A percentile compares a stretch with the other conserved stretches of the same genome.
Conservation (phyloP, 169 alveolate genomes). For the Plasmodium sp. region DNA sequence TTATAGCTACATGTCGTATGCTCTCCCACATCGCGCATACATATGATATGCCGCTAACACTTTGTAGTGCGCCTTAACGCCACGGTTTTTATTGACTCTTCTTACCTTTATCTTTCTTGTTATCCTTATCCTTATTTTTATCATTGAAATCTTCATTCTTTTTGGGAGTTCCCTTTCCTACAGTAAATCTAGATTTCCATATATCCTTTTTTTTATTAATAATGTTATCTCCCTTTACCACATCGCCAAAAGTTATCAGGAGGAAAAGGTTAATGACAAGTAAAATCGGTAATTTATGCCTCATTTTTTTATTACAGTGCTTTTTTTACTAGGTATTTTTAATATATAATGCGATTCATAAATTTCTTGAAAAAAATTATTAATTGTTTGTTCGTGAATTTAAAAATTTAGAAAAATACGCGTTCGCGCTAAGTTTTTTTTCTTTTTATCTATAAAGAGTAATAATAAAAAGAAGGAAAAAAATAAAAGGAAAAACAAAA, state of each 20-base stretch:
- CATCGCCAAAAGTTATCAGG: slow-evolving; percentile 16
- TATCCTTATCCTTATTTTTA: not conserved
- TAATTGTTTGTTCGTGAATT: not conserved
- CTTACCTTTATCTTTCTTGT: slow-evolving; percentile 16
- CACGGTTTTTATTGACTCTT: not conserved
- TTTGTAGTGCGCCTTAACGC: not conserved
- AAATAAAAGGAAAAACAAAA: too few species aligned
- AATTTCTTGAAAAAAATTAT: not conserved
- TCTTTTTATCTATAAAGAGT: not conserved
- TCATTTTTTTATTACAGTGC: slow-evolving; percentile 1
- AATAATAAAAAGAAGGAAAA: not conserved
- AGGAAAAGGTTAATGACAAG: slow-evolving; percentile 25
- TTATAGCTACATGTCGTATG: not conserved
- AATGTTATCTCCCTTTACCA: slow-evolving; percentile 23
- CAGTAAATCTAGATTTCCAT: slow-evolving; percentile 50
- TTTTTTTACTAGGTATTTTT: not conserved
- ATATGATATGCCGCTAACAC: not conserved
- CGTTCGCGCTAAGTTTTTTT: not conserved
- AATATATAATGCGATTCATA: not conserved
- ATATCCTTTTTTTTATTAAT: slow-evolving; percentile 6
- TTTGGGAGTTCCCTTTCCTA: slow-evolving; percentile 9
- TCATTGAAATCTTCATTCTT: not conserved
- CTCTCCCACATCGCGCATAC: not conserved
- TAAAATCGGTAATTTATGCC: slow-evolving; percentile 5
- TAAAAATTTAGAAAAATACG: not conserved